phyloP scores from a whole-genome alignment of 139 green algal species.

The Ostreobium quekettii region DNA sequence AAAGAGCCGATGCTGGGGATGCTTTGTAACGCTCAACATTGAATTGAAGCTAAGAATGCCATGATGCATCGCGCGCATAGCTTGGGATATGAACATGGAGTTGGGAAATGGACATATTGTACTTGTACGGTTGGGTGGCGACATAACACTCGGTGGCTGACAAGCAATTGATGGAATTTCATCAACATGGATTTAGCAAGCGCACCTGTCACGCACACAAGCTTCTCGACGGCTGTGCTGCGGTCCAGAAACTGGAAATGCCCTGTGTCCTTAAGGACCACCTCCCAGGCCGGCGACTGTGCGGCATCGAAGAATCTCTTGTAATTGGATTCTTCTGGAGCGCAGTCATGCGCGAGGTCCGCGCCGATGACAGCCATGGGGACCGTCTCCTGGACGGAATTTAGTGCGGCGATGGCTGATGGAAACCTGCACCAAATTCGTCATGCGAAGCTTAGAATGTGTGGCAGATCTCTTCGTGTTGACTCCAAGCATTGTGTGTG shows the following conservation, averaged over 20 bases:
- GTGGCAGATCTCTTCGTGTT: neutral
- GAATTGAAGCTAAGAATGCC: no score
- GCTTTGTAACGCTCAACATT: no score
- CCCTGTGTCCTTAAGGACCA: conserved; percentile 36
- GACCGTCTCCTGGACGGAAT: conserved; percentile 22
- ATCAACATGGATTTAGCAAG: no score
- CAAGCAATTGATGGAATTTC: no score
- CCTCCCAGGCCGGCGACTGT: conserved; percentile 26
- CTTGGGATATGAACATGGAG: no score
- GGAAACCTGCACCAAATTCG: conserved; percentile 36
- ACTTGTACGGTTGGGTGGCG: no score
- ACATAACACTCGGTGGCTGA: no score
- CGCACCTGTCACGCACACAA: conserved; percentile 43
- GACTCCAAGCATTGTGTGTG: neutral
- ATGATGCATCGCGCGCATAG: no score
- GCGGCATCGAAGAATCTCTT: conserved; percentile 49
- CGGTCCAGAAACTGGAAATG: conserved; percentile 73
- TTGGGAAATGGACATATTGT: no score
- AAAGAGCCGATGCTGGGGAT: conserved; percentile 6
- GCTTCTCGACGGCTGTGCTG: conserved; percentile 31
- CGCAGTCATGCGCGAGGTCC: conserved; percentile 58
- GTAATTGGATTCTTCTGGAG: conserved; percentile 53
- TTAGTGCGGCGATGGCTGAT: conserved; percentile 49
- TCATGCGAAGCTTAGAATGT: neutral
- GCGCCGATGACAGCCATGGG: conserved; percentile 56